Evolutionary conservation across 2,329 filamentous ascomycete species (phyloP).

Genomic region (Botrytis byssoidea): DNA sequence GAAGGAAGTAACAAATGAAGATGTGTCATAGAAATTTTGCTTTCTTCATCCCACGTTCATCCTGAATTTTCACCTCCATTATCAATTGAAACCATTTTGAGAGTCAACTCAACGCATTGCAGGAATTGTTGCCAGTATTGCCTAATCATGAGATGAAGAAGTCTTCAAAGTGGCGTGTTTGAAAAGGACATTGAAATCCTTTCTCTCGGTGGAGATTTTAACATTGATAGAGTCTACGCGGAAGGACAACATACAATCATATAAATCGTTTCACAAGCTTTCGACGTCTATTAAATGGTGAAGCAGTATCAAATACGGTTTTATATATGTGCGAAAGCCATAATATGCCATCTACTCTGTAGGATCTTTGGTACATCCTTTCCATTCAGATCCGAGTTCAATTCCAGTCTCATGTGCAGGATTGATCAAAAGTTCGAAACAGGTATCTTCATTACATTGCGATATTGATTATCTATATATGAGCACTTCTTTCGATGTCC

Average conservation of each 20-base stretch:
- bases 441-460: not conserved
- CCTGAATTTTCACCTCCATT: too few species aligned
- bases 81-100: not conserved
- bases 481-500: not conserved
- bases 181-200: not conserved
- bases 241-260: not conserved
- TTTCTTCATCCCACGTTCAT: not conserved
- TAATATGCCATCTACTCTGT: not conserved
- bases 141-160: not conserved
- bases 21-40: not conserved
- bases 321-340: not conserved
- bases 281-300: not conserved
- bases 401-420: too few species aligned
- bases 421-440: not conserved
- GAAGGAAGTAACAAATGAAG: not conserved
- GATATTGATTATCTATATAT: not conserved
- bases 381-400: not conserved
- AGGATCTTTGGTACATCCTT: not conserved
- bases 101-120: not conserved
- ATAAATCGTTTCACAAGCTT: too few species aligned
- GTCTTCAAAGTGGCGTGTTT: not conserved
- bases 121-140: not conserved
- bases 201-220: not conserved
- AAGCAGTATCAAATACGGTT: not conserved
- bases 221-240: not conserved